Base-by-base conservation (phyloP, 2,329 filamentous ascomycete species). In the Fusarium sororula region DNA sequence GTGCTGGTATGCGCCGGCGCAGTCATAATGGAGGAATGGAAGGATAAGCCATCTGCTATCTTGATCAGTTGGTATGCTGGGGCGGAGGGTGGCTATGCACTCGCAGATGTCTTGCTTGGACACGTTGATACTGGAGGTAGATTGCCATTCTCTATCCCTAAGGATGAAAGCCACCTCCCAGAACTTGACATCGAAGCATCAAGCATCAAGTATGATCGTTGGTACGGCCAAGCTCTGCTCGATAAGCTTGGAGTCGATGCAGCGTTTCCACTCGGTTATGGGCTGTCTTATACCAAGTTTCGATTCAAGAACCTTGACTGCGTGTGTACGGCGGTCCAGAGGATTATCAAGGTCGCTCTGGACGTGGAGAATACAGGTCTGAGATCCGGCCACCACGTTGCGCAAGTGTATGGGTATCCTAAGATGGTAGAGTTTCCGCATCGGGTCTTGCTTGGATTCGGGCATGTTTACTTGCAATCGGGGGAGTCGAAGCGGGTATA, bases 61-160 rank as follows among this genome's bases (percentile, higher is more conserved):
- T 22, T 77, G 4, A 57, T 72, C 13, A 59, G 66, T n/a, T 77
- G 75, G 74, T 76, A 76, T 24, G 59, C 70, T 7, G 75, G 75
- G 4, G 60, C 63, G 7, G 70, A 75, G 22, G 73, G 73, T 4
- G 75, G 75, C 5, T 63, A 69, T 30, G 74, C 72, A 20, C 45
- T 76, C 24, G 70, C 74, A 1, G 70, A 68, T 28, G 22, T 77
- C 6, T 60, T 76, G 17, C 45, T 72, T 2, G 75, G 74, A 12
- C 30, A 30, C 0, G 57, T 20, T 7, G 65, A 75, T 53, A 44
- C 55, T 5, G 39, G 41, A 14, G 75, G 73, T 1, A 48, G 68
- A 12, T 65, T 77, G 0, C 74, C 75, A 14, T 77, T 75, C 17
- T 72, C 61, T 2, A 61, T 75, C 14, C 70, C 61, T 2, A 63